These are phyloP conservation scores for Rhizopogon salebrosus DNA, from an alignment of 768 basidiomycete species.

Conservation along the genomic window DNA sequence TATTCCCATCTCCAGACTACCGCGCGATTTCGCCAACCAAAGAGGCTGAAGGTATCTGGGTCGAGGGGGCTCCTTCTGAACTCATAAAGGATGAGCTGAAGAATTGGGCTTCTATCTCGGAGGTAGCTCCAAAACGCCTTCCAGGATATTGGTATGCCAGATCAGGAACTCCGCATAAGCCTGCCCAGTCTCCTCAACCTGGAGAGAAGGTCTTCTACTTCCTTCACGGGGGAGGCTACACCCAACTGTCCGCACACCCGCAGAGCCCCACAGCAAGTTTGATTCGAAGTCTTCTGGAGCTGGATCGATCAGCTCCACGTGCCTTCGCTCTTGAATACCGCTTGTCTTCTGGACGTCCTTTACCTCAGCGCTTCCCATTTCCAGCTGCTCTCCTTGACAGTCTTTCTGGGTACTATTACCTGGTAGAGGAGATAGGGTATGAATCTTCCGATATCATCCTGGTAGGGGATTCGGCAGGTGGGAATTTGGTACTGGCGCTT, in stretches of 20 bases:
- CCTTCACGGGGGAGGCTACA: slow-evolving; percentile 63
- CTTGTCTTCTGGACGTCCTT: slow-evolving; percentile 43
- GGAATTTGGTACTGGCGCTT: slow-evolving; percentile 62
- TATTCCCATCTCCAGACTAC: slow-evolving; percentile 5
- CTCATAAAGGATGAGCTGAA: slow-evolving; percentile 27
- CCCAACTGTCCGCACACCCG: slow-evolving; percentile 53
- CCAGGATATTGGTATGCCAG: slow-evolving; percentile 58
- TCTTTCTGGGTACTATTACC: slow-evolving; percentile 68
- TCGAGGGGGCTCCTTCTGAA: slow-evolving; percentile 24
- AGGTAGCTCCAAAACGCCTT: slow-evolving; percentile 37
- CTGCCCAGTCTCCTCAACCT: slow-evolving; percentile 29
- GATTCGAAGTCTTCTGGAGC: slow-evolving; percentile 41
- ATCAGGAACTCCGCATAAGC: slow-evolving; percentile 30
- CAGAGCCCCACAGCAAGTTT: slow-evolving; percentile 40
- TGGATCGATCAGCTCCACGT: slow-evolving; percentile 39
- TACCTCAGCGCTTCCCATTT: slow-evolving; percentile 50
- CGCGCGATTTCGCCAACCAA: slow-evolving; percentile 5
- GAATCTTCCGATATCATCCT: slow-evolving; percentile 56
- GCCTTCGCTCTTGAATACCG: slow-evolving; percentile 70
- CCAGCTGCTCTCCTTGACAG: slow-evolving; percentile 73
- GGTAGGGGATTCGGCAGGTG: slow-evolving; percentile 66
- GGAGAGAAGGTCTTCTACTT: slow-evolving; percentile 54
- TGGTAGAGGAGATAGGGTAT: slow-evolving; percentile 54
- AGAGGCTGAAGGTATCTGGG: slow-evolving; percentile 23
- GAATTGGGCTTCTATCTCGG: slow-evolving; percentile 24